Evolutionary conservation across 1,284 basidiomycete genomes (phyloP).

Genomic region (Heterobasidion occidentale): DNA sequence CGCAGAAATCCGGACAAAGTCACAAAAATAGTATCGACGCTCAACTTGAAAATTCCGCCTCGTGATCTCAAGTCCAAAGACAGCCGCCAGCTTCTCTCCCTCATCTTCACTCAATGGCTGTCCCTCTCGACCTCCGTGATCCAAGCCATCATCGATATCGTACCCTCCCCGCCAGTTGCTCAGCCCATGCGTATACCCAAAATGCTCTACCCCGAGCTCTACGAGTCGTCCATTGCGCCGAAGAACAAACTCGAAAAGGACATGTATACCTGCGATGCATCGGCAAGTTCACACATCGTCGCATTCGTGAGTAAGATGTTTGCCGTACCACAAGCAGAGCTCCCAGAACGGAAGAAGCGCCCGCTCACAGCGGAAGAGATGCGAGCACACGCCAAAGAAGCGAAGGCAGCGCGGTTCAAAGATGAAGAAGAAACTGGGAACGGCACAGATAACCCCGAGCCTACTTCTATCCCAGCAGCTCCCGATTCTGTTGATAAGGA

Average conservation of each 20-base stretch:
- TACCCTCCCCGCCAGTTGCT: conserved; percentile 81
- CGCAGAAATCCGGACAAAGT: conserved; percentile 83
- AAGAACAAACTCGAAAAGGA: conserved; percentile 78
- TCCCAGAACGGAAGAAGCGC: conserved; percentile 82
- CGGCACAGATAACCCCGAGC: conserved; percentile 13
- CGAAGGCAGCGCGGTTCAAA: conserved; percentile 43
- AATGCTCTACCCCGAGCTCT: conserved; percentile 84
- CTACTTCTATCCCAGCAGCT: conserved; percentile 12
- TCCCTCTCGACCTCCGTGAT: conserved; percentile 92
- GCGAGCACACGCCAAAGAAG: conserved; percentile 59
- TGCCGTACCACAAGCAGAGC: conserved; percentile 70
- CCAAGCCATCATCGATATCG: conserved; percentile 85
- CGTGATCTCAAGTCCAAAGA: conserved; percentile 94
- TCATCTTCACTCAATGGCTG: conserved; percentile 95
- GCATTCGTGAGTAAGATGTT: conserved; percentile 99
- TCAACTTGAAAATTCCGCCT: conserved; percentile 80
- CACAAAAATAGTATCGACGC: conserved; percentile 79
- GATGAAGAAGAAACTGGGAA: conserved; percentile 21
- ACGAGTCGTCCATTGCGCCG: conserved; percentile 48
- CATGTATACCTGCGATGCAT: conserved; percentile 70
- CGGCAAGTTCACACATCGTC: conserved; percentile 53
- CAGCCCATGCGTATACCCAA: conserved; percentile 84
- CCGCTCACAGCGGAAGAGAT: conserved; percentile 84
- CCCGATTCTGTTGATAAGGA: conserved; percentile 15
- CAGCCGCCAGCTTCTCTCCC: conserved; percentile 71